Conservation (phyloP, 2,329 filamentous ascomycete species). For the Elsinoe necatrix region DNA sequence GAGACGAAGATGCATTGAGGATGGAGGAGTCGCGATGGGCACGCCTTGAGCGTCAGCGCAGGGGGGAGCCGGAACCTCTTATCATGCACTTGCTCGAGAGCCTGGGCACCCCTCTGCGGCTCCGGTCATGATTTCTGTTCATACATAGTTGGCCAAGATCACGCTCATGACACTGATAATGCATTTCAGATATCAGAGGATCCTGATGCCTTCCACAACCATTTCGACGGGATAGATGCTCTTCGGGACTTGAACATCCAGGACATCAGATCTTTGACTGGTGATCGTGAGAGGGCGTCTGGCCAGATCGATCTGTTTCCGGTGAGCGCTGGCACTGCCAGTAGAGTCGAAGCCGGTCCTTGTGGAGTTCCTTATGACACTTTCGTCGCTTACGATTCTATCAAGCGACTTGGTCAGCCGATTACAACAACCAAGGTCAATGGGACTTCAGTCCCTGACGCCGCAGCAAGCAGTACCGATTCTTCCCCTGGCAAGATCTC, state of each 20-base stretch:
- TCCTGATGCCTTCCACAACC: neutral
- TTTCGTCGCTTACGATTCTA: too few relatives aligned
- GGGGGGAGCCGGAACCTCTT: neutral
- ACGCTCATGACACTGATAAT: neutral
- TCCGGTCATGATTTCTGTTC: neutral
- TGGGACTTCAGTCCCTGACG: too few relatives aligned
- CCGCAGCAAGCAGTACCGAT: neutral
- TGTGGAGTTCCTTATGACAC: too few relatives aligned
- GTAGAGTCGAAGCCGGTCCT: too few relatives aligned
- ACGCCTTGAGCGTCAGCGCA: slow-evolving; percentile 7
- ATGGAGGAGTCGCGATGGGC: slow-evolving; percentile 10
- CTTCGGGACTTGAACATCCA: neutral
- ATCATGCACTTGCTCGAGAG: neutral
- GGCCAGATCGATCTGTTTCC: too few relatives aligned
- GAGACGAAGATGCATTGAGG: neutral
- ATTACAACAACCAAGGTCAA: too few relatives aligned
- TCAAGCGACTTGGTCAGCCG: too few relatives aligned
- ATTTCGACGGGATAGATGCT: neutral
- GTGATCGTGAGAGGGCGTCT: too few relatives aligned
- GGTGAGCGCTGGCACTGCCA: too few relatives aligned
- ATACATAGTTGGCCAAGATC: neutral
- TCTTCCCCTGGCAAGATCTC: neutral
- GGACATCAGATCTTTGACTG: too few relatives aligned
- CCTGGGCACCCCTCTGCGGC: neutral
- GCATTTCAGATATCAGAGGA: neutral